Evolutionary conservation across 345 rosid species (phyloP), one percentile per base, ranked within the genome.

Genomic region (Pelargonium nanum): DNA sequence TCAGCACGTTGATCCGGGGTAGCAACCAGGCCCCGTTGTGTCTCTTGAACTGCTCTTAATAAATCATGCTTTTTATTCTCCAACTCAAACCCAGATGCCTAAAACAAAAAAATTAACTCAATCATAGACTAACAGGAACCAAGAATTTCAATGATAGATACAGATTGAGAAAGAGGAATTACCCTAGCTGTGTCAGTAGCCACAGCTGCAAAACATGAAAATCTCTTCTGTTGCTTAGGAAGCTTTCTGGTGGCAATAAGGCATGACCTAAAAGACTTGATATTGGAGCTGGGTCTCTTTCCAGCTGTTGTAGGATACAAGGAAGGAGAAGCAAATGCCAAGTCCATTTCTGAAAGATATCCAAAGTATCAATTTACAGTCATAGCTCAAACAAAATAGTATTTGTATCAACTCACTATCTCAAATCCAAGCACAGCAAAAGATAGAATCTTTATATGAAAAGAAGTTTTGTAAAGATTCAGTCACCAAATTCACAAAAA

Each of bases 1-100:
- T 53, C 2, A 61, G 88, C 81, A 32, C 98, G 88, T 67, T 86
- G 87, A 70, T 88, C 87, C 59, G 90, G 73, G 69, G 82, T 81
- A 5, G 83, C 72, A 55, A 65, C 70, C 20, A 84, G 77, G 1
- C 97, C 96, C 21, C 96, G 65, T 72, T 83, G 80, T 19, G 96
- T 91, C 34, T 83, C 94, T 66, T 88, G 94, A 32, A 81, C 56
- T 52, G 87, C 83, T 63, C 73, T 78, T n/a, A 91, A 76, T 16
- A 91, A 78, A 57, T 88, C 71, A 19, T 84, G 83, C 67, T 91
- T 85, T 70, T 80, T 71, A 68, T 70, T 66, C 80, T 91, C 96
- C 63, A 85, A 58, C 65, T 80, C 84, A 69, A 81, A 62, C 71
- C 77, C 85, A 44, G 79, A 67, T 19, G 62, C 80, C 96, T 83